phyloP scores from a whole-genome alignment of 768 basidiomycete species.

The Rhodotorula diobovata region DNA sequence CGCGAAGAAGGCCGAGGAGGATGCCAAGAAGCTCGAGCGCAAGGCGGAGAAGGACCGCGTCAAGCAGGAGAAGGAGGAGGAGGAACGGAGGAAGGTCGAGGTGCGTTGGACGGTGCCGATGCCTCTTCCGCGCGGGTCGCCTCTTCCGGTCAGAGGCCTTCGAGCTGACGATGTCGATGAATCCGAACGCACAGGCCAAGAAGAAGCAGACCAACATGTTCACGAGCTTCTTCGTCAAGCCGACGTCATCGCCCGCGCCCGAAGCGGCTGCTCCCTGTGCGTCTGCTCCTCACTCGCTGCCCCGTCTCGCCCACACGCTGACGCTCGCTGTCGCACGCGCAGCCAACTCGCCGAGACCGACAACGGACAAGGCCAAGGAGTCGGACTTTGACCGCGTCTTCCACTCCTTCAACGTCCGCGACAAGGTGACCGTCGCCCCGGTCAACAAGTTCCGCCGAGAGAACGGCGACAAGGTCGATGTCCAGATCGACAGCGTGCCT shows the following conservation, averaged over 20 bases:
- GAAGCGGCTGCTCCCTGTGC: slow-evolving; percentile 36
- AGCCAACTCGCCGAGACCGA: not conserved
- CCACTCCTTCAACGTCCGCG: slow-evolving; percentile 69
- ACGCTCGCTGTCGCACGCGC: too few species aligned
- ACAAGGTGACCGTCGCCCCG: slow-evolving; percentile 64
- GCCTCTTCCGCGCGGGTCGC: too few species aligned
- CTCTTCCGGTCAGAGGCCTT: too few species aligned
- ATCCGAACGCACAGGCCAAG: slow-evolving; percentile 52
- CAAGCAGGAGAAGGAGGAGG: slow-evolving; percentile 58
- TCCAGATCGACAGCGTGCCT: slow-evolving; percentile 10
- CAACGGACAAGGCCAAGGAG: not conserved
- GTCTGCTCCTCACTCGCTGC: slow-evolving; percentile 11
- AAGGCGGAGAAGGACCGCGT: slow-evolving; percentile 33
- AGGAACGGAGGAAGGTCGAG: slow-evolving; percentile 18
- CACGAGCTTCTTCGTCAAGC: slow-evolving; percentile 71
- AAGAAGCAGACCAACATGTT: slow-evolving; percentile 70
- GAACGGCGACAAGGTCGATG: not conserved
- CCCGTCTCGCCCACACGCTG: not conserved
- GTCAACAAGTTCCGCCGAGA: not conserved
- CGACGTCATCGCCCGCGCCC: slow-evolving; percentile 49
- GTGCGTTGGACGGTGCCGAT: not conserved
- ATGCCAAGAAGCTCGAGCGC: slow-evolving; percentile 46
- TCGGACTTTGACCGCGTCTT: slow-evolving; percentile 64
- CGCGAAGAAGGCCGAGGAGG: slow-evolving; percentile 58
- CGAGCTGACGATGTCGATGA: not conserved